Evolutionary conservation across 768 basidiomycete genomes (phyloP).

Genomic region (Thelephora ganbajun): DNA sequence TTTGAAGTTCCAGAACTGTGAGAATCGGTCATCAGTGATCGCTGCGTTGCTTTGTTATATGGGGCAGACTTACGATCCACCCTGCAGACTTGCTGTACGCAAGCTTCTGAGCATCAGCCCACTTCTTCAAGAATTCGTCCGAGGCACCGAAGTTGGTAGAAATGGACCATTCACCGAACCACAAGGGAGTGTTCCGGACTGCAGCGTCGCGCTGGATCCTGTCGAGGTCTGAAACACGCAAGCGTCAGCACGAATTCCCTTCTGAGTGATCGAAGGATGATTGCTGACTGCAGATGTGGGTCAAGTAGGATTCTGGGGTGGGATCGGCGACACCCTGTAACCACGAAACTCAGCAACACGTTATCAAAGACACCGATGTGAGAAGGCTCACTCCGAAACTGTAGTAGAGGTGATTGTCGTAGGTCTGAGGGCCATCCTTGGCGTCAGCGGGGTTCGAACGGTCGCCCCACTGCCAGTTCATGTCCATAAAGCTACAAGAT

Average conservation of each 20-base stretch:
- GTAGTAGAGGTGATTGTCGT: slow-evolving; percentile 75
- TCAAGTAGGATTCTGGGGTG: slow-evolving; percentile 50
- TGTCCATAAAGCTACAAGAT: slow-evolving; percentile 57
- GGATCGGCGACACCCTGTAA: slow-evolving; percentile 55
- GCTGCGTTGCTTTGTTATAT: not conserved
- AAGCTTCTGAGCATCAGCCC: slow-evolving; percentile 69
- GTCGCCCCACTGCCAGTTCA: slow-evolving; percentile 56
- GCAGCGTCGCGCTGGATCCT: slow-evolving; percentile 36
- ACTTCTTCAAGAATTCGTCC: slow-evolving; percentile 43
- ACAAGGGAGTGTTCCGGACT: slow-evolving; percentile 31
- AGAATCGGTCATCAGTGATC: not conserved
- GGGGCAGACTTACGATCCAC: slow-evolving; percentile 41
- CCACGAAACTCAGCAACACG: not conserved
- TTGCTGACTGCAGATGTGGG: slow-evolving; percentile 51
- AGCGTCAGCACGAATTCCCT: too few relatives aligned
- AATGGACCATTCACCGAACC: slow-evolving; percentile 49
- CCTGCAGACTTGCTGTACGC: slow-evolving; percentile 45
- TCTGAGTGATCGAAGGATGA: too few relatives aligned
- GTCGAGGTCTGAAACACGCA: slow-evolving; percentile 33
- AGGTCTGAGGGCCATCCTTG: slow-evolving; percentile 52
- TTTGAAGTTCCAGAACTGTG: slow-evolving; percentile 64
- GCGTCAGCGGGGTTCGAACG: slow-evolving; percentile 62
- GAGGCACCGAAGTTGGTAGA: slow-evolving; percentile 51
- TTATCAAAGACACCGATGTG: not conserved
- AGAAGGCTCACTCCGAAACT: slow-evolving; percentile 25